phyloP scores from a whole-genome alignment of 352 stramenopile genomes.

The Peronospora farinosa region DNA sequence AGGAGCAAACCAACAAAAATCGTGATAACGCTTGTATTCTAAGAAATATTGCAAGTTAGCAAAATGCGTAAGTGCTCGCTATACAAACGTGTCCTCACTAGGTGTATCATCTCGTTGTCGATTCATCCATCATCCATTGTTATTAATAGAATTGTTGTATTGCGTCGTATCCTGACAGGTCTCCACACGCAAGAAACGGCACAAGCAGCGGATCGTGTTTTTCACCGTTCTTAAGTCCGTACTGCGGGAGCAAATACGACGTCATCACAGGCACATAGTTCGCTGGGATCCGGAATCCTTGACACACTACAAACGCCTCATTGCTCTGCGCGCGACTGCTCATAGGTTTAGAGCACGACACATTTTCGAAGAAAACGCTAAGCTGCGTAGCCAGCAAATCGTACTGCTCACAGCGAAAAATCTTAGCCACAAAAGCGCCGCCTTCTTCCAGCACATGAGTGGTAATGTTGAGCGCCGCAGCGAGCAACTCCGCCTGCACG shows the following conservation, averaged over 20 bases:
- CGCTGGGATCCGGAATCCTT: conserved; percentile 84
- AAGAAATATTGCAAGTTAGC: conserved; percentile 38
- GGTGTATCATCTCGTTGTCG: conserved; percentile 14
- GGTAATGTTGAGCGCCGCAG: conserved; percentile 97
- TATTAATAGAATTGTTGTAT: conserved; percentile 51
- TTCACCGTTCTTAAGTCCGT: conserved; percentile 44
- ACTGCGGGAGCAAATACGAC: conserved; percentile 62
- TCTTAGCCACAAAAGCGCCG: conserved; percentile 99
- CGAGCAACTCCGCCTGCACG: conserved; percentile 93
- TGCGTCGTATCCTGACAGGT: conserved; percentile 89
- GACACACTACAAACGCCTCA: conserved; percentile 95
- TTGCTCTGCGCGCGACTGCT: conserved; percentile 94
- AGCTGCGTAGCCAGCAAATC: conserved; percentile 95
- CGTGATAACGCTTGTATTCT: conserved; percentile 40
- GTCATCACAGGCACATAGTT: conserved; percentile 85
- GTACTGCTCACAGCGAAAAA: conserved; percentile 96
- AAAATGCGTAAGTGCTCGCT: conserved; percentile 34
- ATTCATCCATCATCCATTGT: conserved; percentile 5
- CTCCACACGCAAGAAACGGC: conserved; percentile 89
- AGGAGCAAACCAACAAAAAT: no score
- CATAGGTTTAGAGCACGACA: conserved; percentile 95
- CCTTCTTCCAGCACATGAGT: conserved; percentile 90
- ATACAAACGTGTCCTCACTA: conserved; percentile 41
- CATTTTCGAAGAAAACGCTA: conserved; percentile 91
- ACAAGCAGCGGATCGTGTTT: conserved; percentile 66